phyloP scores from a whole-genome alignment of 768 basidiomycete genomes.

The Boletus huronensis region DNA sequence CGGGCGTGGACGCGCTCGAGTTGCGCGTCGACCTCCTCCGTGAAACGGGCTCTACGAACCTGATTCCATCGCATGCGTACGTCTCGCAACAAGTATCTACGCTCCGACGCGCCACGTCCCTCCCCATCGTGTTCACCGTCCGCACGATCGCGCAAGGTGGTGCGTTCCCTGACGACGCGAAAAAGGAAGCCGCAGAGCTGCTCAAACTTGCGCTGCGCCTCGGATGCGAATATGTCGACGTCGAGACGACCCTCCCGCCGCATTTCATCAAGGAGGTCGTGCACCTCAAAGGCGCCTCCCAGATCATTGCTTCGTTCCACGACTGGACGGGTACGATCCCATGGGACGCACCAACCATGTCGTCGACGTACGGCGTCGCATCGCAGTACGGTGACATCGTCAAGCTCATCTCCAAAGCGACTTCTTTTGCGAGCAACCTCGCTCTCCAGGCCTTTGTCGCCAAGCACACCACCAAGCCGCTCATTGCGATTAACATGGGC shows the following conservation, averaged over 20 bases:
- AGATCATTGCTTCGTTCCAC: conserved; percentile 92
- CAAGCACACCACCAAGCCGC: conserved; percentile 61
- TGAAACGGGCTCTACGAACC: conserved; percentile 42
- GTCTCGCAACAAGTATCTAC: conserved; percentile 79
- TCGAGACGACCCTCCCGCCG: conserved; percentile 77
- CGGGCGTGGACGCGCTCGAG: conserved; percentile 90
- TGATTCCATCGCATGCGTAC: conserved; percentile 65
- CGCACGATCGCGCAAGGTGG: conserved; percentile 88
- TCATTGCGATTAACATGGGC: conserved; percentile 96
- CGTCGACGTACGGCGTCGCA: conserved; percentile 67
- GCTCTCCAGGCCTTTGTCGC: conserved; percentile 69
- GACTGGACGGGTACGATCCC: conserved; percentile 85
- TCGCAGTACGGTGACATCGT: conserved; percentile 76
- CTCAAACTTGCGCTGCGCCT: conserved; percentile 74
- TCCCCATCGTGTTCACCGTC: conserved; percentile 93
- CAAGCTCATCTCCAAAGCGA: conserved; percentile 90
- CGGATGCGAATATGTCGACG: conserved; percentile 90
- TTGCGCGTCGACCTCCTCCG: conserved; percentile 89
- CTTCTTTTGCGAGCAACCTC: conserved; percentile 72
- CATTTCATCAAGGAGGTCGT: conserved; percentile 57
- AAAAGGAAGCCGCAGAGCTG: conserved; percentile 69
- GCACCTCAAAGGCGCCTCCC: conserved; percentile 62
- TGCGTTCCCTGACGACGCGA: conserved; percentile 76
- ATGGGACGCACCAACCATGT: conserved; percentile 69
- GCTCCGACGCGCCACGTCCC: conserved; percentile 67